These are phyloP conservation scores for Oryza punctata DNA, from an alignment of 176 grass and related monocot genomes.

Conservation along the genomic window DNA sequence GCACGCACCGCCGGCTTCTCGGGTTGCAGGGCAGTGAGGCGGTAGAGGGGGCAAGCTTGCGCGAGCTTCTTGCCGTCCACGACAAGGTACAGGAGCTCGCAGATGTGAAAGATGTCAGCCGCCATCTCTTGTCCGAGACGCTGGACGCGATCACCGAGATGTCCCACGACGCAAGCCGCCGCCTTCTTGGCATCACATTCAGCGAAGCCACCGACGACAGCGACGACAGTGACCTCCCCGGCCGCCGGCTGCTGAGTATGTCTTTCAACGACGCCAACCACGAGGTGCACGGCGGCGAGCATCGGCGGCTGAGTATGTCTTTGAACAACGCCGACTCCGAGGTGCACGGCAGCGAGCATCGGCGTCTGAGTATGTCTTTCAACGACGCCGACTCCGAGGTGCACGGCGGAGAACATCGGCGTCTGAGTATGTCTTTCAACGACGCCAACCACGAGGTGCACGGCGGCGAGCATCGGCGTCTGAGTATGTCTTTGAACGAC, in stretches of 20 bases:
- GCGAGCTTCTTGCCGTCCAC: neutral
- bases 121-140: constrained; percentile 34
- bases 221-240: neutral
- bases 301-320: neutral
- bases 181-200: neutral
- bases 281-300: neutral
- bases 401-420: neutral
- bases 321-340: no score
- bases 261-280: neutral
- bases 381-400: no score
- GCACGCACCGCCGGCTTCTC: constrained; percentile 42
- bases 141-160: constrained; percentile 41
- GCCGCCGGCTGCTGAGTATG: neutral
- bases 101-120: constrained; percentile 16
- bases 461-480: neutral
- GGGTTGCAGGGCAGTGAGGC: neutral
- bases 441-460: neutral
- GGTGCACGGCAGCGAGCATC: neutral
- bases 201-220: neutral
- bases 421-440: no score
- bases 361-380: neutral
- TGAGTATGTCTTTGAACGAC: no score
- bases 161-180: constrained; percentile 37
- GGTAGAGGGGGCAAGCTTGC: neutral
- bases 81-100: constrained; percentile 23